These are phyloP conservation scores for Trichoderma orchidacearum DNA, from an alignment of 495 filamentous ascomycete genomes.

Conservation along the genomic window DNA sequence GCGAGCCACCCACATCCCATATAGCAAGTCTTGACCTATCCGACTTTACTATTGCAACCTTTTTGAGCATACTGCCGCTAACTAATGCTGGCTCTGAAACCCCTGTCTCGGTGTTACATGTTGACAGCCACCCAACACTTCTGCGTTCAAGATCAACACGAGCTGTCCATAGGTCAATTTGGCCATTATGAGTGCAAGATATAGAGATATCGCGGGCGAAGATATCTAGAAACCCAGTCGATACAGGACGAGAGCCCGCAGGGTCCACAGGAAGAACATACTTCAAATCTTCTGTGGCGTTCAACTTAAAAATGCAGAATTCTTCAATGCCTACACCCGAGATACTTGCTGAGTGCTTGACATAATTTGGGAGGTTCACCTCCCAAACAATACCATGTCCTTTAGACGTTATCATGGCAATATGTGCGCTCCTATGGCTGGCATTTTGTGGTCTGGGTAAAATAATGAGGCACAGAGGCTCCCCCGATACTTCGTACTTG, in stretches of 20 bases:
- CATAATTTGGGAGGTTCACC: conserved; percentile 36
- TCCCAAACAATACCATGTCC: conserved; percentile 84
- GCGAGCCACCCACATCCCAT: conserved; percentile 74
- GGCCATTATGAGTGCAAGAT: conserved; percentile 65
- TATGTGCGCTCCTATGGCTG: conserved; percentile 41
- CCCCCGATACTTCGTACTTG: conserved; percentile 49
- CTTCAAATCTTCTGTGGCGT: conserved; percentile 57
- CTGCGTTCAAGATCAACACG: conserved; percentile 43
- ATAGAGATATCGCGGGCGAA: conserved; percentile 83
- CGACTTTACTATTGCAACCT: conserved; percentile 69
- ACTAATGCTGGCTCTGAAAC: conserved; percentile 61
- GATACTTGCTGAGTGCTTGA: conserved; percentile 9
- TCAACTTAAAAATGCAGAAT: conserved; percentile 61
- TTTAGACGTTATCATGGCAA: conserved; percentile 72
- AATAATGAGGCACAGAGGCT: conserved; percentile 69
- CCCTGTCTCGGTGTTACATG: conserved; percentile 70
- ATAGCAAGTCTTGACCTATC: conserved; percentile 69
- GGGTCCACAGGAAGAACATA: conserved; percentile 87
- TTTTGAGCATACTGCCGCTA: conserved; percentile 77
- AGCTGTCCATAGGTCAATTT: conserved; percentile 77
- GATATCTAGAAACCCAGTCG: conserved; percentile 73
- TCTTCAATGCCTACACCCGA: conserved; percentile 36
- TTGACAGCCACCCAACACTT: conserved; percentile 69
- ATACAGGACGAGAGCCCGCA: conserved; percentile 55
- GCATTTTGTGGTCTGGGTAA: conserved; percentile 50